A percentile compares a stretch with the other conserved stretches of the same genome.
Evolutionary conservation across 192 early-diverging fungal genomes (phyloP).

Genomic region (Entomortierella chlamydospora): DNA sequence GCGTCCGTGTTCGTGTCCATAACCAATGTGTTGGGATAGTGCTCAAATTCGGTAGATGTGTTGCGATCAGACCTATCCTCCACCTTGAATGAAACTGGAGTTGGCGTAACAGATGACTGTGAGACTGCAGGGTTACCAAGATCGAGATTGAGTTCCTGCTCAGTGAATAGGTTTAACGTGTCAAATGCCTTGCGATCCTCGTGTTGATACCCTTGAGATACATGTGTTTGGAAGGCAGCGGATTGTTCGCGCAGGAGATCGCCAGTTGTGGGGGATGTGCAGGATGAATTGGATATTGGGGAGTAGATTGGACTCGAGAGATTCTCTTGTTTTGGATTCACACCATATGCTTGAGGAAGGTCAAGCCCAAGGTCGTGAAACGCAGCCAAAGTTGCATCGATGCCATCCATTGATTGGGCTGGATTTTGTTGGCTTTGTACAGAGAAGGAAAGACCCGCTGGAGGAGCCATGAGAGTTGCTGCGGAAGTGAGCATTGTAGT

Average conservation of each 20-base stretch:
- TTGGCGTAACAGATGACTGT: not conserved
- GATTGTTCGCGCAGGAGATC: not conserved
- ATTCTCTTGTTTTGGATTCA: not conserved
- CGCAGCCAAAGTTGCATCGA: not conserved
- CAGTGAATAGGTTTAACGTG: constrained; percentile 5
- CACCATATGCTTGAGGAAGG: not conserved
- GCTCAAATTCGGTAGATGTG: not conserved
- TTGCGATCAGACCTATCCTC: not conserved
- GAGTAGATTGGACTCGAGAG: not conserved
- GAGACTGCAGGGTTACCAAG: not conserved
- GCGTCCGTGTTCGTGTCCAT: not conserved
- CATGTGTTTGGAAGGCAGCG: not conserved
- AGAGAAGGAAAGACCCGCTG: not conserved
- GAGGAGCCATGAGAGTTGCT: not conserved
- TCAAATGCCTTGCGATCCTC: constrained; percentile 1
- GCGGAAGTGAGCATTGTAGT: not conserved
- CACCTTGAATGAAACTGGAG: constrained; percentile 1
- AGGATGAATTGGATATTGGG: not conserved
- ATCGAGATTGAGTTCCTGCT: constrained; percentile 8
- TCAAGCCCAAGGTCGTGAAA: not conserved
- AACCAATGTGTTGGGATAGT: not conserved
- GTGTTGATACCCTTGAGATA: not conserved
- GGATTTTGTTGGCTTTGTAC: not conserved
- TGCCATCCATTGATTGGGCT: not conserved
- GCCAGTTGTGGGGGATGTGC: not conserved